Percentiles rank a stretch among this genome's conserved stretches.
Evolutionary conservation across 1,139 yeast species (phyloP).

Genomic region (Suhomyces anneliseae): DNA sequence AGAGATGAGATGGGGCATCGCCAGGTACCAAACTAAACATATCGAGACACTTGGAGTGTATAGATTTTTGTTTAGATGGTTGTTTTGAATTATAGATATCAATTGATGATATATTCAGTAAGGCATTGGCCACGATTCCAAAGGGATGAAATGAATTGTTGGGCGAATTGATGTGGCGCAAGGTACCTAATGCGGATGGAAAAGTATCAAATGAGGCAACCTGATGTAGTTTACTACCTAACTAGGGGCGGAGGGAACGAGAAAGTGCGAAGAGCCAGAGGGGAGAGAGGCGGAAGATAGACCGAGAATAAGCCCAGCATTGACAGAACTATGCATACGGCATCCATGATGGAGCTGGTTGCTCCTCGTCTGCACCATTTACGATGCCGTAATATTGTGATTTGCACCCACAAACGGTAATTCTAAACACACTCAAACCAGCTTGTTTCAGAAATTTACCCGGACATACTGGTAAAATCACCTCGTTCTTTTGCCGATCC

Average conservation of each 20-base stretch:
- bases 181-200: no score
- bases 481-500: background rate
- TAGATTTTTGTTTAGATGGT: background rate
- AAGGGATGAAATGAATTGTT: no score
- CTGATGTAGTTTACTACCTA: background rate
- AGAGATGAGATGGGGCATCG: conserved; percentile 5
- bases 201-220: no score
- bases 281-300: background rate
- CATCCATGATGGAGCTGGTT: background rate
- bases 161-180: no score
- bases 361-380: background rate
- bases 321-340: background rate
- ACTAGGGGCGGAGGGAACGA: background rate
- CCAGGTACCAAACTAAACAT: background rate
- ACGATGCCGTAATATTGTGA: conserved; percentile 2
- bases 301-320: background rate
- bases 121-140: no score
- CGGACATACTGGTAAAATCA: conserved; percentile 3
- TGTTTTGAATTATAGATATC: no score
- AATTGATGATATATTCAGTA: no score
- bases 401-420: conserved; percentile 9
- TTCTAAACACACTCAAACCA: conserved; percentile 4
- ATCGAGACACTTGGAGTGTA: background rate
- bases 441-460: conserved; percentile 11
- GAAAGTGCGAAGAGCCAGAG: background rate